Conservation (phyloP, 2,329 filamentous ascomycete species). For the Aspergillus nomiae region DNA sequence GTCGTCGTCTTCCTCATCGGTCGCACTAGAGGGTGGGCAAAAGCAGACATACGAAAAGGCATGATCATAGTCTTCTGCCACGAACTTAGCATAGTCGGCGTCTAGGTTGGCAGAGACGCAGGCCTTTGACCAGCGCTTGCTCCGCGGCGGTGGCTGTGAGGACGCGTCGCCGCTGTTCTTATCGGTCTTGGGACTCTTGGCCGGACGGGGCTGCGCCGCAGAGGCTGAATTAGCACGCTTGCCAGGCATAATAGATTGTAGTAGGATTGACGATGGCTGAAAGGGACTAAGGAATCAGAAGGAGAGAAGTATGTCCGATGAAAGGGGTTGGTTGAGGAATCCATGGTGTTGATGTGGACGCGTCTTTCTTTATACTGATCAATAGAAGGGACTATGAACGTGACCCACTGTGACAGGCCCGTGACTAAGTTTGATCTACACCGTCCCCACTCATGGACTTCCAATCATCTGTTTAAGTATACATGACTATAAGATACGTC, state of each 20-base stretch:
- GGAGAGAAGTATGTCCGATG: background rate
- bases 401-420: background rate
- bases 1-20: background rate
- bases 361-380: background rate
- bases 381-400: background rate
- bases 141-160: background rate
- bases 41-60: slow-evolving; percentile 6
- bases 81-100: background rate
- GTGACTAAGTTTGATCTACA: too few species aligned
- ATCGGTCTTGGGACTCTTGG: background rate
- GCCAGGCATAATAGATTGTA: background rate
- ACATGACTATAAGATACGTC: too few species aligned
- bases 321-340: background rate
- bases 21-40: background rate
- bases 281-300: background rate
- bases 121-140: slow-evolving; percentile 32
- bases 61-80: background rate
- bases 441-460: too few species aligned
- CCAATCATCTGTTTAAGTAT: too few species aligned
- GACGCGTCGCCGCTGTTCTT: background rate
- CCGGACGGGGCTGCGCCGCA: background rate
- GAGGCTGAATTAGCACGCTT: background rate
- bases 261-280: background rate
- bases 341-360: background rate
- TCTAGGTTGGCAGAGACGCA: slow-evolving; percentile 41